Percentiles rank a stretch among this genome's conserved stretches.
Conservation (phyloP, 2,329 filamentous ascomycete genomes). For the Pestalotiopsis sp. region DNA sequence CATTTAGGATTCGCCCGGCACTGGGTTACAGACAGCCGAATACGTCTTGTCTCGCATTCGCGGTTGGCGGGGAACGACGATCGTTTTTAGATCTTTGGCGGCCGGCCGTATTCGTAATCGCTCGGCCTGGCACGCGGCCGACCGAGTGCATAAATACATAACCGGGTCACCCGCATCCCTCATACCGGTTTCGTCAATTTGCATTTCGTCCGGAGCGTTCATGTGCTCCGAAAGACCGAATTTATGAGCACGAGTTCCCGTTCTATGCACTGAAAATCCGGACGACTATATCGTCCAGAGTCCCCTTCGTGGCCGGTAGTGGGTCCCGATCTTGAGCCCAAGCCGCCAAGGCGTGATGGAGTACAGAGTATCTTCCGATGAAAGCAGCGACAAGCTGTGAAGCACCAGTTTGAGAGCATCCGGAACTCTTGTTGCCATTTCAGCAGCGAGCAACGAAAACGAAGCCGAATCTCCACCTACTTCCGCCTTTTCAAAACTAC, state of each 20-base stretch:
- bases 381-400: too few relatives aligned
- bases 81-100: neutral
- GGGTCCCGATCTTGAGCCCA: too few relatives aligned
- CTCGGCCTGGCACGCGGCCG: neutral
- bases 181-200: neutral
- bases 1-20: neutral
- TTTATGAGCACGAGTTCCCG: neutral
- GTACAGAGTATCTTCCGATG: too few relatives aligned
- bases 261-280: too few relatives aligned
- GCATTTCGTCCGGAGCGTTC: neutral
- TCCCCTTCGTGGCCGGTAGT: too few relatives aligned
- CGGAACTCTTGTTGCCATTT: too few relatives aligned
- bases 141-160: neutral
- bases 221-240: neutral
- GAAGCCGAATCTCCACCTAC: too few relatives aligned
- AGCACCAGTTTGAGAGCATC: too few relatives aligned
- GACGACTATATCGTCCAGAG: too few relatives aligned
- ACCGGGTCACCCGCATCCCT: neutral
- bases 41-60: neutral
- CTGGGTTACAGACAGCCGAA: neutral
- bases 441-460: too few relatives aligned
- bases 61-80: neutral
- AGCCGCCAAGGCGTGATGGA: too few relatives aligned
- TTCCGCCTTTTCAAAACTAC: too few relatives aligned
- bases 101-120: neutral